Evolutionary conservation across 495 filamentous ascomycete genomes (phyloP), one percentile per base, ranked within the genome.

Genomic region (Friedmanniomyces simplex): DNA sequence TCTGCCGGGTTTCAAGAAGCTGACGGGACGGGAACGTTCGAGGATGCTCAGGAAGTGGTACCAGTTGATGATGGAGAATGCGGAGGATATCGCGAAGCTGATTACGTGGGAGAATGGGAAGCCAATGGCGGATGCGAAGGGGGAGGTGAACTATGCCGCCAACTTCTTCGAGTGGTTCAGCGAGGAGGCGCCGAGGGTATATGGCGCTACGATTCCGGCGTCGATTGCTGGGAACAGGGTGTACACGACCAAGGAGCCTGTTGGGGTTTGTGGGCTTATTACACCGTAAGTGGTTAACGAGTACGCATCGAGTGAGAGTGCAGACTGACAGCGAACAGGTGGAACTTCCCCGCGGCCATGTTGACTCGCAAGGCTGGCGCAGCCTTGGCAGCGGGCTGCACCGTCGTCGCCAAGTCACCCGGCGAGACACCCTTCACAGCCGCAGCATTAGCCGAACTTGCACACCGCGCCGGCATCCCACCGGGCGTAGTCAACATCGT

Each of bases 201-300:
- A 88, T 65, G 86, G 86, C 8, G 83, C 84, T 55, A 88, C 85
- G 21, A 95, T 96, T 58, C 67, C 69, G 0, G 71, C 73, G 11
- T 71, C 58, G n/a, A 55, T 74, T 28, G 55, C 69, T 0, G 73
- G 73, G 0, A 76, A 76, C 57, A 55, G 73, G 14, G 71, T 75
- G 37, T 70, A 67, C 49, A 75, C 71, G 5, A 60, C 71, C 45
- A 74, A 73, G 63, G 66, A 96, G 71, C 91, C 93, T 6, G 82
- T 97, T 46, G 93, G 93, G 60, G 91, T 98, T 13, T 94, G 88
- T 65, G 91, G 89, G 13, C 74, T 98, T 32, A 96, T 98, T 68
- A 96, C 93, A 21, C 93, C 93, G 24, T 71, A 37, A 18, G 61
- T 59, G 28, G 28, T 32, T 32, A 3, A 10, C 3, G 4, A 32